Base-by-base conservation (phyloP, 192 early-diverging fungal genomes). In the Gamsiella multidivaricata region DNA sequence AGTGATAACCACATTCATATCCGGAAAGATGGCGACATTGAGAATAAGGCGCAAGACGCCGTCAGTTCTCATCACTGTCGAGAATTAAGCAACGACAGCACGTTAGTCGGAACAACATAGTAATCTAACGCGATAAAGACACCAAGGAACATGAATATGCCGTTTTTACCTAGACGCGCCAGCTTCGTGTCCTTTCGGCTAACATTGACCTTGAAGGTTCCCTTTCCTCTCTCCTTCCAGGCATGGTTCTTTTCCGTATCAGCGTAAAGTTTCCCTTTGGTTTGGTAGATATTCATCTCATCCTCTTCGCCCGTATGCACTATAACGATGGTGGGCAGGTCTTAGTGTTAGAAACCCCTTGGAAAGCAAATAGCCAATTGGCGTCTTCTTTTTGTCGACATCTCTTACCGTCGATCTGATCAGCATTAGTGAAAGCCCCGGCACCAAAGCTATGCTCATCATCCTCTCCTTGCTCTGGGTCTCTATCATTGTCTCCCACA, bases 241-340 rank as follows among this genome's bases (percentile, higher is more conserved):
- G 65, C 28, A 25, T 68, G 65, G 10, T 39, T 62, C 59, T 62
- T 76, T 34, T 76, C 73, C 3, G 59, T 33, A 37, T 76, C 73
- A 2, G 65, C 65, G 26, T 62, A 76, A 7, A 76, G 59, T 36
- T 76, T 76, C 26, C 73, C 73, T 66, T 76, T 76, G 25, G 73
- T 76, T 53, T 60, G 57, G 14, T 50, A 76, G 9, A 76, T 68
- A 28, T 26, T 68, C 17, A 62, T 41, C 53, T 76, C 73, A 15
- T 76, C 65, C 42, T 76, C 73, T 29, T 76, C 73, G 7, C 73
- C 73, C 1, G 73, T 76, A 33, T 67, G 73, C 8, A 76, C 73
- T 76, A 50, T 55, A 28, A 29, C 31, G 54, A 22, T 15, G 49
- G 45, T 37, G 1, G 23, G 56, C 5, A 15, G 23, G 22, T 43